Evolutionary conservation across 208 protist genomes (phyloP).

Genomic region (Trypanosoma mega): DNA sequence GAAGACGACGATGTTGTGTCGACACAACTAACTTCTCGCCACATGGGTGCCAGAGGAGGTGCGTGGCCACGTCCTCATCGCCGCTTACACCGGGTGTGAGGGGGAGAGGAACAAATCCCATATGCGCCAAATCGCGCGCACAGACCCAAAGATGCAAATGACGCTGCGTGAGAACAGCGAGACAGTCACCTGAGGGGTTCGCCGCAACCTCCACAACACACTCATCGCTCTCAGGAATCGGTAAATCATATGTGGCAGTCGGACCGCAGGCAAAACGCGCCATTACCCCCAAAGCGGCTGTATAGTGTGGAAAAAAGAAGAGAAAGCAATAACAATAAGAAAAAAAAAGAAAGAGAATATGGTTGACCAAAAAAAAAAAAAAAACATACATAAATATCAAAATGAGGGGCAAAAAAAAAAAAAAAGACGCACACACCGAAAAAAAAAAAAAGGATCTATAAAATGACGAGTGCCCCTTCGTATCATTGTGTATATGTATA

Average conservation of each 20-base stretch:
- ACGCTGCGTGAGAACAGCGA: slow-evolving; percentile 50
- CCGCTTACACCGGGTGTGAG: slow-evolving; percentile 28
- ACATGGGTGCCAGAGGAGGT: slow-evolving; percentile 61
- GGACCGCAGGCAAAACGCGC: slow-evolving; percentile 18
- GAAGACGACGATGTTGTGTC: slow-evolving; percentile 39
- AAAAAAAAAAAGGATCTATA: slow-evolving; percentile 4
- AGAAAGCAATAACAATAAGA: slow-evolving; percentile 2
- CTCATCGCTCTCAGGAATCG: slow-evolving; percentile 18
- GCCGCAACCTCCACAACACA: slow-evolving; percentile 40
- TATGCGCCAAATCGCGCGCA: slow-evolving; percentile 30
- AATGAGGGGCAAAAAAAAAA: slow-evolving; percentile 8
- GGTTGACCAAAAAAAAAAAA: slow-evolving; percentile 13
- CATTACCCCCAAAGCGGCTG: slow-evolving; percentile 4
- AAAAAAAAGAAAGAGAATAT: slow-evolving; percentile 2
- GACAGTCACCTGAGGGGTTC: slow-evolving; percentile 33
- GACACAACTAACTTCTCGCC: slow-evolving; percentile 51
- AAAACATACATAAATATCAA: neutral
- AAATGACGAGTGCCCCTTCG: no score
- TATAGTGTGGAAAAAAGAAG: slow-evolving; percentile 2
- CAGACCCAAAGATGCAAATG: slow-evolving; percentile 64
- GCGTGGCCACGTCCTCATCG: slow-evolving; percentile 47
- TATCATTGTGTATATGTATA: no score
- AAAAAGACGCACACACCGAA: neutral
- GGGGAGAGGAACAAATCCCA: slow-evolving; percentile 41
- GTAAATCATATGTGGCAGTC: slow-evolving; percentile 5